Conservation (phyloP, 768 basidiomycete genomes). For the Xerocomus brunneocitrinus region DNA sequence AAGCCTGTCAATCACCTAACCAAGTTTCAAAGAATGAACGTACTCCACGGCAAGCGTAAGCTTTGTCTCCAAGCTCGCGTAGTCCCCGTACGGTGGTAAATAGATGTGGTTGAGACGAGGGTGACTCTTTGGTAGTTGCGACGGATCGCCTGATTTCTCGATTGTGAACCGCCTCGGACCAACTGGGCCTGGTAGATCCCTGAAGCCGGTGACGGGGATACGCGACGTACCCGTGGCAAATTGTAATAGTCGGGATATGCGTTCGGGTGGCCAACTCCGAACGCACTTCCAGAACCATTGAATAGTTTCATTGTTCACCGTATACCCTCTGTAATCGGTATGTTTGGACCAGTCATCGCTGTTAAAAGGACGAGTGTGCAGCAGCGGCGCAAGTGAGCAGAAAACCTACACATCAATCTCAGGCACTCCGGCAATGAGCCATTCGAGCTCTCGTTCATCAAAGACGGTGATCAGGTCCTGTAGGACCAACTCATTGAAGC, state of each 20-base stretch:
- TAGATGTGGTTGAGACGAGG: conserved; percentile 97
- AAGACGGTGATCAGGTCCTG: conserved; percentile 98
- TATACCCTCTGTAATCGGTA: conserved; percentile 96
- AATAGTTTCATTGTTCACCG: conserved; percentile 91
- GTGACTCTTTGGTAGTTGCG: conserved; percentile 92
- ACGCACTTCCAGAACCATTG: conserved; percentile 99
- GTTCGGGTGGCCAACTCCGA: conserved; percentile 94
- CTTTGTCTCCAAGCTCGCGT: conserved; percentile 91
- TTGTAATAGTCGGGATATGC: conserved; percentile 92
- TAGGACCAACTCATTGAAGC: conserved; percentile 98
- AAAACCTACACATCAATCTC: conserved; percentile 91
- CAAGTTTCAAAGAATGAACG: background rate
- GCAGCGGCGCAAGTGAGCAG: background rate
- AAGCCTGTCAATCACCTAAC: background rate
- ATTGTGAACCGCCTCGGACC: conserved; percentile 96
- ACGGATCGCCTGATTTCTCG: conserved; percentile 96
- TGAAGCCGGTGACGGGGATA: conserved; percentile 98
- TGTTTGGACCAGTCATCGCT: conserved; percentile 99
- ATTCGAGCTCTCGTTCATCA: conserved; percentile 94
- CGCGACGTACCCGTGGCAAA: conserved; percentile 97
- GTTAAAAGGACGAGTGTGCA: background rate
- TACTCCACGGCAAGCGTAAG: conserved; percentile 45
- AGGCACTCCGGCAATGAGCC: conserved; percentile 98
- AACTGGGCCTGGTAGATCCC: conserved; percentile 97
- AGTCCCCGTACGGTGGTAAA: conserved; percentile 94